Conservation (phyloP, 2,329 filamentous ascomycete genomes). For the Penicillium capsulatum region DNA sequence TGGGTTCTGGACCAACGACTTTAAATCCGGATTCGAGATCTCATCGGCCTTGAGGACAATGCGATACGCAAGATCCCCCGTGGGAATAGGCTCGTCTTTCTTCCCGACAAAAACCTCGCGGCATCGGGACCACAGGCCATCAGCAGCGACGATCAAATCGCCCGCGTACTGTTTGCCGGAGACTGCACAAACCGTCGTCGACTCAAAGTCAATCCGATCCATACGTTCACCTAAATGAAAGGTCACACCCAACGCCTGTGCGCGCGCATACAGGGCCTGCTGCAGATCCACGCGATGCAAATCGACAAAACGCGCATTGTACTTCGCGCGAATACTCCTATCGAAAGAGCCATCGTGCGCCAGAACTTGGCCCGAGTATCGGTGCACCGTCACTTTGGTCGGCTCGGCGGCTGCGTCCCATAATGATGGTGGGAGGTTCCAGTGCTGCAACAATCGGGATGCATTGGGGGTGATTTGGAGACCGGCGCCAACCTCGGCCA, state of each 20-base stretch:
- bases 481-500: slow-evolving; percentile 57
- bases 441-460: slow-evolving; percentile 30
- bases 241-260: slow-evolving; percentile 51
- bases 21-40: slow-evolving; percentile 50
- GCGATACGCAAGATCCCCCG: slow-evolving; percentile 63
- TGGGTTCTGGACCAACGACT: slow-evolving; percentile 51
- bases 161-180: slow-evolving; percentile 43
- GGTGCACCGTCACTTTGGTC: slow-evolving; percentile 31
- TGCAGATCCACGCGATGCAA: slow-evolving; percentile 62
- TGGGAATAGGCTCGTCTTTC: slow-evolving; percentile 51
- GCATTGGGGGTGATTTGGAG: slow-evolving; percentile 51
- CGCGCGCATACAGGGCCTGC: slow-evolving; percentile 49
- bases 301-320: slow-evolving; percentile 56
- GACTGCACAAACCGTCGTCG: slow-evolving; percentile 35
- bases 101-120: slow-evolving; percentile 48
- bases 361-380: slow-evolving; percentile 31
- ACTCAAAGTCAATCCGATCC: slow-evolving; percentile 36
- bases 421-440: slow-evolving; percentile 25
- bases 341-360: slow-evolving; percentile 52
- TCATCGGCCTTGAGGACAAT: slow-evolving; percentile 54
- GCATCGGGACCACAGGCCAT: slow-evolving; percentile 61
- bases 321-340: slow-evolving; percentile 51
- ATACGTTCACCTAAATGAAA: slow-evolving; percentile 51
- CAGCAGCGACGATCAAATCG: slow-evolving; percentile 60
- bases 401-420: slow-evolving; percentile 32